Evolutionary conservation across 106 monocot species (phyloP).

Genomic region (Dactylorhiza incarnata): DNA sequence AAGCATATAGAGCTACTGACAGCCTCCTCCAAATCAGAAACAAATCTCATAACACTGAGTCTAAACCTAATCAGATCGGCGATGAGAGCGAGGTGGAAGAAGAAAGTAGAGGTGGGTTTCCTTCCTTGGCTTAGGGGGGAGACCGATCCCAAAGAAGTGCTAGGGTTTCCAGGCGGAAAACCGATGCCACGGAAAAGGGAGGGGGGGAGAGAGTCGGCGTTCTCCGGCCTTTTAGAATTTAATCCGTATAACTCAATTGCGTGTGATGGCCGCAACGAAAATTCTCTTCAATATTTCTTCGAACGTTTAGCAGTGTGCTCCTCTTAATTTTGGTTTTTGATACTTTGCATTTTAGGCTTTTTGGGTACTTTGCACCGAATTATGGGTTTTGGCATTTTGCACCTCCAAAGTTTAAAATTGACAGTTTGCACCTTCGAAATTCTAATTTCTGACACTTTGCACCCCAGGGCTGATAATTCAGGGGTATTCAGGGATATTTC

Average conservation of each 20-base stretch:
- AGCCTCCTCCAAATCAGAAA: slow-evolving; percentile 2
- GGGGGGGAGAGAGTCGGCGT: not conserved
- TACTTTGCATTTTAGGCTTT: too few relatives aligned
- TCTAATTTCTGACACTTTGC: too few relatives aligned
- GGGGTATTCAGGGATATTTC: too few relatives aligned
- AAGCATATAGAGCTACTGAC: slow-evolving; percentile 6
- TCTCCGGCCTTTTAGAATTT: not conserved
- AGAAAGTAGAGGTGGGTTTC: not conserved
- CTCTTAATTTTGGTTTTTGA: too few relatives aligned
- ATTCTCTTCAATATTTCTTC: too few relatives aligned
- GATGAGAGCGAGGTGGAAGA: not conserved
- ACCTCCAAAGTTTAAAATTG: too few relatives aligned
- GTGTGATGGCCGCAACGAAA: not conserved
- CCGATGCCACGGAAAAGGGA: not conserved
- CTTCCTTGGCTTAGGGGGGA: not conserved
- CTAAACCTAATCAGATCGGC: not conserved
- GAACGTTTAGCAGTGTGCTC: too few relatives aligned
- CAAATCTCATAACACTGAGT: slow-evolving; percentile 1
- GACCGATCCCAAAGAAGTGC: not conserved
- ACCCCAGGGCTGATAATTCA: too few relatives aligned
- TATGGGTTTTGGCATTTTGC: too few relatives aligned
- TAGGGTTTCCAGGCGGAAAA: not conserved
- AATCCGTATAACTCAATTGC: not conserved
- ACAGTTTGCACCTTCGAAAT: too few relatives aligned
- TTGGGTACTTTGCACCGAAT: too few relatives aligned